A percentile compares a stretch with the other conserved stretches of the same genome.
These are phyloP conservation scores for Setaria italica DNA, from an alignment of 202 grass and related monocot species.

Conservation along the genomic window DNA sequence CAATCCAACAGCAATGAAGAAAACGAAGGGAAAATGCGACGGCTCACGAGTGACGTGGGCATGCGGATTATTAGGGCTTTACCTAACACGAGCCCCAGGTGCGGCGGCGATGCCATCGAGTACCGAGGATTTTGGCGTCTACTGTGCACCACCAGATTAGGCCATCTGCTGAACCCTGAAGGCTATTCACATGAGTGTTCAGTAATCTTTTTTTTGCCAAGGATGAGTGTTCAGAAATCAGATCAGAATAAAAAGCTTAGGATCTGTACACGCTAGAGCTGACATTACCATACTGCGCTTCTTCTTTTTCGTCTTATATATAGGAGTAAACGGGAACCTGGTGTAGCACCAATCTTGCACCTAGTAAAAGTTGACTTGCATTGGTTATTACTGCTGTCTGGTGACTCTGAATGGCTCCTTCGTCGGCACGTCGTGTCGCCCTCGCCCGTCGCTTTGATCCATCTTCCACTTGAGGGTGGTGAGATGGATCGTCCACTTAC, in stretches of 20 bases:
- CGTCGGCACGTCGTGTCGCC: conserved; percentile 36
- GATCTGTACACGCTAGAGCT: not conserved
- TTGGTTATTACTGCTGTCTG: not conserved
- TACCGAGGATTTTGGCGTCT: conserved; percentile 3
- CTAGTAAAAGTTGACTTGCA: not conserved
- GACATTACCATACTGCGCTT: not conserved
- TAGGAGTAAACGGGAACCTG: no score
- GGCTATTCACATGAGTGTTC: not conserved
- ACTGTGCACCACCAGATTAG: not conserved
- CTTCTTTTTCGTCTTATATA: no score
- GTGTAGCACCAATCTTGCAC: not conserved
- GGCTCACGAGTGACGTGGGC: not conserved
- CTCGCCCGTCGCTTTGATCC: conserved; percentile 13
- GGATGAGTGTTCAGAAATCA: not conserved
- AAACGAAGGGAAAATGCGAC: not conserved
- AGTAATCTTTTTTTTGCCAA: no score
- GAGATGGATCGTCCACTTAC: conserved; percentile 28
- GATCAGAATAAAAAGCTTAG: not conserved
- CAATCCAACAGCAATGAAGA: not conserved
- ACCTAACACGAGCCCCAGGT: conserved; percentile 29
- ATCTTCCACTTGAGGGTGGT: conserved; percentile 28
- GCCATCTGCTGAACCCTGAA: not conserved
- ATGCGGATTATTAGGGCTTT: not conserved
- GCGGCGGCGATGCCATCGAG: conserved; percentile 7
- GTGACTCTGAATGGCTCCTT: not conserved